These are phyloP conservation scores for Monosporascus sp. DNA, from an alignment of 2,329 filamentous ascomycete genomes.

Conservation along the genomic window DNA sequence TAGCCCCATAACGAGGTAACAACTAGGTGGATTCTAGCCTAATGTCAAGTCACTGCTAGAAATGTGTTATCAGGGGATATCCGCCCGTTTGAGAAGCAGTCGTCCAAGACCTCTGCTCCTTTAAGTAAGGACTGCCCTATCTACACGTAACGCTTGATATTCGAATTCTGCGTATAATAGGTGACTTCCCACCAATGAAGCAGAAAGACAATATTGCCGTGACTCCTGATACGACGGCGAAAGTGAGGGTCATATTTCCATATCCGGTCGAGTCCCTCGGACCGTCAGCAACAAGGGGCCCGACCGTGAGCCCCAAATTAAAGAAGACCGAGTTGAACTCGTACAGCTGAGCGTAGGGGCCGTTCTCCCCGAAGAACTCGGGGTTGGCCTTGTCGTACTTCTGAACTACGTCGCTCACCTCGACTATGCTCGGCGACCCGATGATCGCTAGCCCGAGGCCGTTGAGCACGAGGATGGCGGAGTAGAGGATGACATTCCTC, in stretches of 20 bases:
- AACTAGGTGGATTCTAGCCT: too few species aligned
- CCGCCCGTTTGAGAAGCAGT: too few species aligned
- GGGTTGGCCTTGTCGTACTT: constrained; percentile 51
- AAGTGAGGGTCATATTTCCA: constrained; percentile 51
- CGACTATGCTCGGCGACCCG: constrained; percentile 50
- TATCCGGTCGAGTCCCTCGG: constrained; percentile 49
- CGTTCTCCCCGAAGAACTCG: constrained; percentile 48
- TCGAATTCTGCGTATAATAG: too few species aligned
- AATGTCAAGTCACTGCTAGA: too few species aligned
- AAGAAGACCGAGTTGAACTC: constrained; percentile 61
- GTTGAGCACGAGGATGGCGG: constrained; percentile 31
- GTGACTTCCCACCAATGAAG: constrained; percentile 39
- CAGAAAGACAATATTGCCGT: constrained; percentile 39
- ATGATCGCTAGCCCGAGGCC: constrained; percentile 50
- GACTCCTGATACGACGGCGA: constrained; percentile 39
- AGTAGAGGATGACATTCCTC: constrained; percentile 18
- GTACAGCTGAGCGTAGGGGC: constrained; percentile 62
- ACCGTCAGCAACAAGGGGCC: constrained; percentile 50
- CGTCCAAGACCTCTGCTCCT: too few species aligned
- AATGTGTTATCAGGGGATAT: too few species aligned
- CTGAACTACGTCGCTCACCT: constrained; percentile 50
- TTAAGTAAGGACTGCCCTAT: too few species aligned
- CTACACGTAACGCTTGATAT: too few species aligned
- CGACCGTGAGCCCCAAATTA: constrained; percentile 52
- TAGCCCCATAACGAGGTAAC: too few species aligned